These are phyloP conservation scores for Mollisiaceae sp. DNA, from an alignment of 2,329 filamentous ascomycete genomes.

Conservation along the genomic window DNA sequence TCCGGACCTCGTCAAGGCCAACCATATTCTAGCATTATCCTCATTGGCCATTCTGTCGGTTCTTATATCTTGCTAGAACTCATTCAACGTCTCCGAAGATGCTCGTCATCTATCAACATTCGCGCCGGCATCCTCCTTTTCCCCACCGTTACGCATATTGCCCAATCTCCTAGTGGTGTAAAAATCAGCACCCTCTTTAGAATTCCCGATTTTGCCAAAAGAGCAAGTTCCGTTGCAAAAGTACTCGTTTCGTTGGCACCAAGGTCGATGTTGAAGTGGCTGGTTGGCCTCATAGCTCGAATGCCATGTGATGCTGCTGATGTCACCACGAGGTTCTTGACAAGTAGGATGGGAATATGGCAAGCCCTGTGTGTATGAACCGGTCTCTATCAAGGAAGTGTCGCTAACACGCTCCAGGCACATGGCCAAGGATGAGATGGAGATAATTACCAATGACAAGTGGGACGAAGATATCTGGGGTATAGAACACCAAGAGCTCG, in stretches of 20 bases:
- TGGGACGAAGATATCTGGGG: constrained; percentile 68
- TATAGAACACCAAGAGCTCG: constrained; percentile 43
- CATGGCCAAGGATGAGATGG: constrained; percentile 65
- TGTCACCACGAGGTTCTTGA: constrained; percentile 59
- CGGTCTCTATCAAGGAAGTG: neutral
- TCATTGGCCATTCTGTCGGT: constrained; percentile 78
- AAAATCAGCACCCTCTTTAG: constrained; percentile 53
- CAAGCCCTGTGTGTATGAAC: constrained; percentile 55
- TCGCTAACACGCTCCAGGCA: constrained; percentile 40
- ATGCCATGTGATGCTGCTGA: constrained; percentile 55
- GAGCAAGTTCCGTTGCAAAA: constrained; percentile 33
- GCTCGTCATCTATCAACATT: constrained; percentile 25
- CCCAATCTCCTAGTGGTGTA: constrained; percentile 62
- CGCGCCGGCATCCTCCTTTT: constrained; percentile 69
- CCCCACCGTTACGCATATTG: constrained; percentile 76
- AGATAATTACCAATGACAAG: constrained; percentile 59
- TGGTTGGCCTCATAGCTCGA: constrained; percentile 51
- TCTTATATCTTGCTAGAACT: constrained; percentile 74
- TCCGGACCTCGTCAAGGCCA: constrained; percentile 41
- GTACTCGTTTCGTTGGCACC: constrained; percentile 51
- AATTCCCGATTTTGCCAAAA: constrained; percentile 38
- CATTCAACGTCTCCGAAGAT: constrained; percentile 49
- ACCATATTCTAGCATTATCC: constrained; percentile 62
- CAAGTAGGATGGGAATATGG: constrained; percentile 61
- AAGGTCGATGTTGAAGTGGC: constrained; percentile 46